Evolutionary conservation across 805 yeast genomes (phyloP).

Genomic region (Debaryomyces hansenii): DNA sequence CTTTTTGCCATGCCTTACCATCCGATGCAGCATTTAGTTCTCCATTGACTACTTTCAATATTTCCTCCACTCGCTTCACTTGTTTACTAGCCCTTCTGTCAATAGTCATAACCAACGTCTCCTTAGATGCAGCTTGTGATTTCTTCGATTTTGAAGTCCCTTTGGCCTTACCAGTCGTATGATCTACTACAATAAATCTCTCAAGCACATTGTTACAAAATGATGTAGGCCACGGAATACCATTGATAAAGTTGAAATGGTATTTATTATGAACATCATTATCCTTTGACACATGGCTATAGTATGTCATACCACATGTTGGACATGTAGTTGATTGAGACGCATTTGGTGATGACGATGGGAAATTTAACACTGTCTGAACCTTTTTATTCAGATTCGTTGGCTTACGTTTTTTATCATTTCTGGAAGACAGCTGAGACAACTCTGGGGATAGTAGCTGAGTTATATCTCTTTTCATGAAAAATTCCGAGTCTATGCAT

Average conservation of each 20-base stretch:
- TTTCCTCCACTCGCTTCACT: constrained; percentile 23
- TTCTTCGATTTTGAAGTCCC: constrained; percentile 29
- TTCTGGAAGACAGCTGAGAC: not conserved
- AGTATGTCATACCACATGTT: constrained; percentile 56
- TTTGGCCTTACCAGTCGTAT: constrained; percentile 24
- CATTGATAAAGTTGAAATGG: constrained; percentile 50
- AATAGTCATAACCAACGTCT: constrained; percentile 17
- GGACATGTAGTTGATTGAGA: constrained; percentile 34
- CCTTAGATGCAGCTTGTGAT: constrained; percentile 4
- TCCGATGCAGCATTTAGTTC: constrained; percentile 57
- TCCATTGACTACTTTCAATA: constrained; percentile 55
- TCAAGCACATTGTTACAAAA: constrained; percentile 7
- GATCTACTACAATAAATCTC: constrained; percentile 26
- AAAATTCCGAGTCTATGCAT: not conserved
- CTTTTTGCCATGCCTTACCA: constrained; percentile 29
- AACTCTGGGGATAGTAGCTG: constrained; percentile 1
- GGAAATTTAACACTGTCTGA: constrained; percentile 17
- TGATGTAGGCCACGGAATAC: constrained; percentile 45
- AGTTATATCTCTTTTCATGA: not conserved
- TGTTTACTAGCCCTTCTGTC: constrained; percentile 22
- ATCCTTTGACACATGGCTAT: constrained; percentile 41
- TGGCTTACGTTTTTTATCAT: not conserved
- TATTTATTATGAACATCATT: constrained; percentile 48
- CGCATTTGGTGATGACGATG: constrained; percentile 4
- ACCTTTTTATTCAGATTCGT: constrained; percentile 6